Evolutionary conservation across 495 filamentous ascomycete species (phyloP).

Genomic region (Podospora comata): DNA sequence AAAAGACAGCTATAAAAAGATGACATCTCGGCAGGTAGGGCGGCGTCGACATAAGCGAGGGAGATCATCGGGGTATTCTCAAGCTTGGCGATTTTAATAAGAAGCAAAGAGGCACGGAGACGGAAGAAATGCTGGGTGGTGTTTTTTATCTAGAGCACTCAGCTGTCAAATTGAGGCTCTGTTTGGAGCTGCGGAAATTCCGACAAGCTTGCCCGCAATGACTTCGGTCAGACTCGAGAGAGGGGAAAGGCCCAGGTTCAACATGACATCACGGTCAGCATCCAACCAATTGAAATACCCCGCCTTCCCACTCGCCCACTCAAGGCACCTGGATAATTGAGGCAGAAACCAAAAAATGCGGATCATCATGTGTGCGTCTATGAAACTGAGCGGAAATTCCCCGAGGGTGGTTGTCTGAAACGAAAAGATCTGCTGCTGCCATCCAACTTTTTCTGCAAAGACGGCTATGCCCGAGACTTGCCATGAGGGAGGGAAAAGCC

Average conservation of each 20-base stretch:
- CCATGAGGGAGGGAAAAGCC: background rate
- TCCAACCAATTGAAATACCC: background rate
- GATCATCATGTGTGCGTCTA: background rate
- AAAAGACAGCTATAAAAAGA: background rate
- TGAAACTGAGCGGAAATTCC: background rate
- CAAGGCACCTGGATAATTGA: background rate
- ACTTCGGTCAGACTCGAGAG: background rate
- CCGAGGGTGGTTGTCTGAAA: background rate
- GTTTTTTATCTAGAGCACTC: no score
- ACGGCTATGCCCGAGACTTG: background rate
- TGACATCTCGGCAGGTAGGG: background rate
- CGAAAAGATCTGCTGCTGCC: background rate
- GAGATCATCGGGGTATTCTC: background rate
- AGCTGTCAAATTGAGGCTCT: no score
- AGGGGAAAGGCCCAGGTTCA: background rate
- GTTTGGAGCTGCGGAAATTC: no score
- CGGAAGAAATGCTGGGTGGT: no score
- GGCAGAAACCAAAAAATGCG: background rate
- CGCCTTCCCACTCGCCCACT: background rate
- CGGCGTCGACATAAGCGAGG: background rate
- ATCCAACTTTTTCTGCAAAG: background rate
- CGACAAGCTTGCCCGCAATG: background rate
- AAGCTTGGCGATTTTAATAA: background rate
- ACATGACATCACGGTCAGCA: background rate
- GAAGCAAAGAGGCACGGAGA: background rate